Evolutionary conservation across 495 filamentous ascomycete species (phyloP).

Genomic region (Neurospora sp.): DNA sequence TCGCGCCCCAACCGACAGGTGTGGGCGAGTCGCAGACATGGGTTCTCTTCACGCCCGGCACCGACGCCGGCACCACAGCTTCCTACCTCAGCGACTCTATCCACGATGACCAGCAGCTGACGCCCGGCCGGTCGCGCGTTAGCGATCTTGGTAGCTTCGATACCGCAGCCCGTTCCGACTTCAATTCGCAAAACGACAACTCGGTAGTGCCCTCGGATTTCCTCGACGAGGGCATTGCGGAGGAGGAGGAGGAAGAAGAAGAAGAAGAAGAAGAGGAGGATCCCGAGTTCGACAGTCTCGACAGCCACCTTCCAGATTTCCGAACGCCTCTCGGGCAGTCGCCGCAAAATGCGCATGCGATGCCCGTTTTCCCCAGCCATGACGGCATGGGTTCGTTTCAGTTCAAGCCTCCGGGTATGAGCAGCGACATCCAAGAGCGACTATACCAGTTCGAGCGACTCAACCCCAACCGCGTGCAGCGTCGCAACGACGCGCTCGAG

Average conservation of each 20-base stretch:
- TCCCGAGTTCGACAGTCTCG: conserved; percentile 79
- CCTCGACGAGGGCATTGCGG: conserved; percentile 44
- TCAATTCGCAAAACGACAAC: conserved; percentile 28
- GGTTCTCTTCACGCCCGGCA: conserved; percentile 83
- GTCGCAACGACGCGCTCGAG: conserved; percentile 52
- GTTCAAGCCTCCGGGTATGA: conserved; percentile 31
- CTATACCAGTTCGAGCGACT: conserved; percentile 77
- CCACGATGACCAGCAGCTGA: conserved; percentile 56
- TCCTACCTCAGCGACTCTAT: conserved; percentile 60
- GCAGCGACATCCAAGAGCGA: conserved; percentile 56
- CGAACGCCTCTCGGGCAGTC: conserved; percentile 42
- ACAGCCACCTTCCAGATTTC: conserved; percentile 82
- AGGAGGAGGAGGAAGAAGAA: conserved; percentile 45
- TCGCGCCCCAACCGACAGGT: conserved; percentile 28
- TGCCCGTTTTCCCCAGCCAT: conserved; percentile 72
- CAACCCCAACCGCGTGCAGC: conserved; percentile 63
- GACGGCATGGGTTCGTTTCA: conserved; percentile 83
- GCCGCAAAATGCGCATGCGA: conserved; percentile 15
- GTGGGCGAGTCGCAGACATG: conserved; percentile 78
- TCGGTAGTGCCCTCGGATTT: conserved; percentile 33
- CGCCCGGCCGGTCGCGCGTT: conserved; percentile 61
- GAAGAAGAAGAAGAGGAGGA: conserved; percentile 52
- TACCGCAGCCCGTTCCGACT: conserved; percentile 45
- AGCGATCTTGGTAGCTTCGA: conserved; percentile 81
- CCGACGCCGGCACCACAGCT: conserved; percentile 49